A percentile compares a stretch with the other conserved stretches of the same genome.
phyloP scores from a whole-genome alignment of 2,329 filamentous ascomycete species.

The Furcasterigmium furcatum region DNA sequence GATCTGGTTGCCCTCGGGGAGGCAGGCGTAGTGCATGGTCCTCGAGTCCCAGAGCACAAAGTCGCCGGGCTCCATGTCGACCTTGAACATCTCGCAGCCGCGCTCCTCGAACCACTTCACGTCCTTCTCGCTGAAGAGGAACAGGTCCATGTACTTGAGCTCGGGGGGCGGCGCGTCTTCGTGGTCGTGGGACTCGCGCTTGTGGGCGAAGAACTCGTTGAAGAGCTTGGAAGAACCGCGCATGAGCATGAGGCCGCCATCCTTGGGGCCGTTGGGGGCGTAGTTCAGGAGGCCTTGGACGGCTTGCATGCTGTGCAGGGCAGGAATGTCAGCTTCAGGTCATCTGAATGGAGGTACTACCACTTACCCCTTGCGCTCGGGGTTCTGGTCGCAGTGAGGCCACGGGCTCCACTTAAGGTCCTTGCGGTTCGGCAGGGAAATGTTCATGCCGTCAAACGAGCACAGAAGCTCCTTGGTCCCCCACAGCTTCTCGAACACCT shows the following conservation, averaged over 20 bases:
- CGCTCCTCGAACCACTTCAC: conserved; percentile 15
- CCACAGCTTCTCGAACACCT: conserved; percentile 38
- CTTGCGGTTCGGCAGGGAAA: conserved; percentile 35
- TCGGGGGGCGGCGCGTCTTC: conserved; percentile 25
- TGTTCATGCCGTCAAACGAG: conserved; percentile 31
- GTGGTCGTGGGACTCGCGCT: conserved; percentile 19
- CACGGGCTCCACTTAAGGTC: conserved; percentile 34
- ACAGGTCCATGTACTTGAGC: conserved; percentile 32
- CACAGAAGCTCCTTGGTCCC: conserved; percentile 20
- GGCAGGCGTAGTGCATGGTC: conserved; percentile 16
- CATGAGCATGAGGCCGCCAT: conserved; percentile 43
- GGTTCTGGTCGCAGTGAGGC: conserved; percentile 42
- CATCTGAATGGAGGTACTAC: no score
- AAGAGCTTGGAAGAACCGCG: conserved; percentile 35
- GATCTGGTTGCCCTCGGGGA: conserved; percentile 29
- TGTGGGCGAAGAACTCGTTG: conserved; percentile 39
- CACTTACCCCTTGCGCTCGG: conserved; percentile 30
- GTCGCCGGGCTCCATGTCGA: conserved; percentile 15
- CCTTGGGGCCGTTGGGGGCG: conserved; percentile 37
- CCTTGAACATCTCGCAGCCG: conserved; percentile 12
- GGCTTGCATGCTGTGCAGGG: conserved; percentile 21
- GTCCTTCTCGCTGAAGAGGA: conserved; percentile 36
- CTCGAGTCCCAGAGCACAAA: conserved; percentile 31
- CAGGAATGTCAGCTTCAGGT: neutral
- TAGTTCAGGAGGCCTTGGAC: conserved; percentile 42